These are phyloP conservation scores for Lagenidium giganteum DNA, from an alignment of 352 stramenopile genomes.

Conservation along the genomic window DNA sequence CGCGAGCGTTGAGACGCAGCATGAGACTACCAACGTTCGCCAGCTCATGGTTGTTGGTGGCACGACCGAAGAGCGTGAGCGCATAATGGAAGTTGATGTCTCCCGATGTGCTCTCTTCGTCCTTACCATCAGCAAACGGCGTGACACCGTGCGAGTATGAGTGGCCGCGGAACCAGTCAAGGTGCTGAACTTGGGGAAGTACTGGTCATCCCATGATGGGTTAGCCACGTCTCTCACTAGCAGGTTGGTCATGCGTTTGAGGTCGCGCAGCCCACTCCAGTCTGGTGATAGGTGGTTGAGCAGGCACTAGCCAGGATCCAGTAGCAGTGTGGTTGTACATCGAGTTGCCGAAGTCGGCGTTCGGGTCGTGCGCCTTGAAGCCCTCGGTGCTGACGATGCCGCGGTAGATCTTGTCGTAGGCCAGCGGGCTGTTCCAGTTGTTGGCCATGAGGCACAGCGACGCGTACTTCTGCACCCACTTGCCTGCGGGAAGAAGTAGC, in stretches of 20 bases:
- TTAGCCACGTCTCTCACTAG: slow-evolving; percentile 51
- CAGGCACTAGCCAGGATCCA: slow-evolving; percentile 58
- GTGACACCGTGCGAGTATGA: slow-evolving; percentile 72
- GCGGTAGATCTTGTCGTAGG: slow-evolving; percentile 53
- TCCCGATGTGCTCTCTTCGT: slow-evolving; percentile 60
- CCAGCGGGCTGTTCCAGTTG: slow-evolving; percentile 51
- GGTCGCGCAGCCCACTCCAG: slow-evolving; percentile 35
- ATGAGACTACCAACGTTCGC: slow-evolving; percentile 45
- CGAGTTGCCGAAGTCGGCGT: slow-evolving; percentile 69
- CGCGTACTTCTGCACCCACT: slow-evolving; percentile 68
- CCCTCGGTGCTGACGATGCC: slow-evolving; percentile 64
- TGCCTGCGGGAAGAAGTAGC: slow-evolving; percentile 78
- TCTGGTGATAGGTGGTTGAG: slow-evolving; percentile 69
- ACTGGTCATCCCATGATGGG: slow-evolving; percentile 38
- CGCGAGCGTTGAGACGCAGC: slow-evolving; percentile 41
- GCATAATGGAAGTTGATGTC: slow-evolving; percentile 66
- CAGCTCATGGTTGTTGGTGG: slow-evolving; percentile 35
- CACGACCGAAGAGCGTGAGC: slow-evolving; percentile 39
- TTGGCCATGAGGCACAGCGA: slow-evolving; percentile 74
- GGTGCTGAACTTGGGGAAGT: slow-evolving; percentile 63
- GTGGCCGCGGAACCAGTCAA: slow-evolving; percentile 67
- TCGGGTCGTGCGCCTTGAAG: slow-evolving; percentile 43
- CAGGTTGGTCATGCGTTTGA: slow-evolving; percentile 46
- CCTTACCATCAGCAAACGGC: slow-evolving; percentile 49
- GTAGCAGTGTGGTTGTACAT: slow-evolving; percentile 77